Evolutionary conservation across 2,329 filamentous ascomycete genomes (phyloP), one percentile per base, ranked within the genome.

Genomic region (Passalora sequoiae): DNA sequence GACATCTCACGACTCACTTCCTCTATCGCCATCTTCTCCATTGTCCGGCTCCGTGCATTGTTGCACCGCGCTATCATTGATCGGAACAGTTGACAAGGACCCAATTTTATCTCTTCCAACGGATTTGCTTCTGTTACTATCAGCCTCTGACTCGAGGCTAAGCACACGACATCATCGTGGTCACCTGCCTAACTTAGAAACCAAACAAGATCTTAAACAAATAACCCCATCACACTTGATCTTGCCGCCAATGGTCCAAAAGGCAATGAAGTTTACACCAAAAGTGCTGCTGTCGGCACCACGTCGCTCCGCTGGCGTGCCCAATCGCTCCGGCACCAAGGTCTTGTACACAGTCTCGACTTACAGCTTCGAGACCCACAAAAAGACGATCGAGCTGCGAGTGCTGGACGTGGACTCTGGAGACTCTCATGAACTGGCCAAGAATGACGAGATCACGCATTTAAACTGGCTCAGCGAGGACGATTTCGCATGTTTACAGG

Each of bases 311-410:
- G 64, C 79, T 12, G 85, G 80, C 36, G 64, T 79, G 1, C 85
- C 86, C n/a, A 91, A 88, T 62, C 63, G 72, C 27, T 71, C 76
- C 40, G 84, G 83, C 31, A 78, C 76, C 41, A 71, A 77, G 45
- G 72, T 83, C 35, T 66, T 89, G 20, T 88, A 83, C 60, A 80
- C 79, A 30, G 77, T 81, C 12, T 86, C 84, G 0, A 80, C 82
- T 1, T 95, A 94, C 65, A 89, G 81, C 4, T 95, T 95, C 64
- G 73, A 84, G 28, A 74, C 78, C 0, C 87, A 94, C 61, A 73
- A 74, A 35, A 84, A 83, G 60, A 77, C 74, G 4, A 74, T 71
- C 47, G 82, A 89, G 67, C 81, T 84, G 54, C 78, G 82, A 13
- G 65, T 91, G 19, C 69, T 95, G 29, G 80, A 91, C 54, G 73